phyloP scores from a whole-genome alignment of 768 basidiomycete species.

The Mycena chlorophos region DNA sequence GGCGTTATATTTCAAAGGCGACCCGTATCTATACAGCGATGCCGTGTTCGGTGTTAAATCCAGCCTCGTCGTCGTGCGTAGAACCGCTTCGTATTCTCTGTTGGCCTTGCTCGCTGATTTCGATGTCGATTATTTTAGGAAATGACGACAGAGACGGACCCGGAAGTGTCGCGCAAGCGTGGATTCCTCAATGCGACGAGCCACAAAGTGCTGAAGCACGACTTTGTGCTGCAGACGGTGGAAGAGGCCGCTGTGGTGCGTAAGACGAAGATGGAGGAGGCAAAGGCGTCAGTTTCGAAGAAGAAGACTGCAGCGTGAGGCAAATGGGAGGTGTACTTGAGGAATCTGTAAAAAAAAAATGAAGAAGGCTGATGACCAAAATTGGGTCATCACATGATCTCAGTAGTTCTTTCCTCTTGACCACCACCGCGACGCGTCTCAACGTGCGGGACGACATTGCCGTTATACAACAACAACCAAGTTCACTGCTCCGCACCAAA shows the following conservation, averaged over 20 bases:
- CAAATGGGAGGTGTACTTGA: too few species aligned
- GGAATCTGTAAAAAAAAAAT: too few species aligned
- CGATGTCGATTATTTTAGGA: conserved; percentile 35
- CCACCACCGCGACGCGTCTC: too few species aligned
- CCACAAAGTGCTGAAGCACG: conserved; percentile 40
- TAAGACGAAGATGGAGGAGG: conserved; percentile 16
- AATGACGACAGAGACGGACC: conserved; percentile 54
- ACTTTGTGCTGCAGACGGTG: conserved; percentile 44
- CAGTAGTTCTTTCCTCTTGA: too few species aligned
- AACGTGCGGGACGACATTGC: too few species aligned
- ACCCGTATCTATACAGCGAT: conserved; percentile 66
- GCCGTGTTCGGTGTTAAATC: conserved; percentile 82
- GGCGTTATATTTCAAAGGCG: conserved; percentile 72
- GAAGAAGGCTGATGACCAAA: too few species aligned
- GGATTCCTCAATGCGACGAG: conserved; percentile 46
- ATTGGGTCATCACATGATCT: too few species aligned
- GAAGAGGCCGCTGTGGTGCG: conserved; percentile 40
- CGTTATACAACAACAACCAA: too few species aligned
- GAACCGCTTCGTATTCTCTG: conserved; percentile 27
- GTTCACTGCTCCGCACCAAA: too few species aligned
- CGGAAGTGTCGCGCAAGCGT: conserved; percentile 52
- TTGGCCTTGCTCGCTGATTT: neutral
- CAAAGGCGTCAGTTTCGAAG: neutral
- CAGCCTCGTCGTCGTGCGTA: conserved; percentile 67
- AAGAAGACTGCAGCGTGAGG: too few species aligned